A percentile compares a stretch with the other conserved stretches of the same genome.
phyloP scores from a whole-genome alignment of 306 rosid genomes.

The Sphenostylis stenocarpa region DNA sequence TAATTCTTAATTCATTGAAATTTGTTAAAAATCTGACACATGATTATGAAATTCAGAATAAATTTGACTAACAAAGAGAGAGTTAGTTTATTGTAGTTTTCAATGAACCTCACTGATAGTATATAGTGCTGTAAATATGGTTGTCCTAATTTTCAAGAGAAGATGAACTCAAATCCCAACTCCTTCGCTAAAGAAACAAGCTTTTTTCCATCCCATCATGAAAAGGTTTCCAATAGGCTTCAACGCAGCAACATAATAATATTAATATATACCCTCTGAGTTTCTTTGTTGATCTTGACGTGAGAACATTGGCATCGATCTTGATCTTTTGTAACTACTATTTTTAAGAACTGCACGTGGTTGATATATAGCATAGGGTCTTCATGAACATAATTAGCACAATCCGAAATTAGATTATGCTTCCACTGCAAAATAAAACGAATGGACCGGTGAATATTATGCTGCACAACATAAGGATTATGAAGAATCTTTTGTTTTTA shows the following conservation, averaged over 20 bases:
- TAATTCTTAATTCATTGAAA: too few species aligned
- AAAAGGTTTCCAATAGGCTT: background rate
- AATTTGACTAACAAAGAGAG: too few species aligned
- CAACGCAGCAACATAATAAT: too few species aligned
- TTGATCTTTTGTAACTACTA: background rate
- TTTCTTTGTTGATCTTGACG: slow-evolving; percentile 1
- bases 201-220: background rate
- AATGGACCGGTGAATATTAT: background rate
- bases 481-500: slow-evolving; percentile 27
- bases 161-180: background rate
- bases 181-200: background rate
- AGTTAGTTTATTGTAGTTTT: too few species aligned
- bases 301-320: background rate
- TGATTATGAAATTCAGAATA: too few species aligned
- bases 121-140: background rate
- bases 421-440: background rate
- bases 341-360: background rate
- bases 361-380: background rate
- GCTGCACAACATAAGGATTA: slow-evolving; percentile 1
- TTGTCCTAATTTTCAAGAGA: background rate
- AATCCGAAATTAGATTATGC: background rate
- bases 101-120: background rate
- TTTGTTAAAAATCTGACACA: too few species aligned
- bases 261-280: too few species aligned
- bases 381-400: background rate